A percentile compares a stretch with the other conserved stretches of the same genome.
These are phyloP conservation scores for Nakazawaea laoshanensis DNA, from an alignment of 805 yeast genomes.

Conservation along the genomic window DNA sequence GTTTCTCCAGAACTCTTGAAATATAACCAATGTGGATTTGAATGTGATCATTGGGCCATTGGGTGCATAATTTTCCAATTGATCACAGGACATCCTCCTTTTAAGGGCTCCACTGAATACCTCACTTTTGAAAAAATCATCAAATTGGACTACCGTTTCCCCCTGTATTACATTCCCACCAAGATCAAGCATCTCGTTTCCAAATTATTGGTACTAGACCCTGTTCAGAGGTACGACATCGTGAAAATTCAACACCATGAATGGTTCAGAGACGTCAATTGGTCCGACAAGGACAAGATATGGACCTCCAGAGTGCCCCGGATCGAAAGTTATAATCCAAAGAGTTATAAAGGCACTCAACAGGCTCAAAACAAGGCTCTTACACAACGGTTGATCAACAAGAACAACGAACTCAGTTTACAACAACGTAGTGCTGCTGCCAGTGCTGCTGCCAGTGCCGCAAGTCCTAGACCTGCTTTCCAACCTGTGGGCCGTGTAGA, in stretches of 20 bases:
- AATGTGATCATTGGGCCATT: constrained; percentile 88
- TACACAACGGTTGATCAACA: constrained; percentile 21
- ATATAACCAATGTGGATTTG: constrained; percentile 72
- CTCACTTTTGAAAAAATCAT: constrained; percentile 86
- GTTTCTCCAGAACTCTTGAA: constrained; percentile 81
- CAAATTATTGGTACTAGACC: constrained; percentile 62
- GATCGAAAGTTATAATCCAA: constrained; percentile 54
- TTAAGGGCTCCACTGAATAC: constrained; percentile 79
- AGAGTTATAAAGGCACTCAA: constrained; percentile 22
- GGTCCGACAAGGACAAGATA: constrained; percentile 53
- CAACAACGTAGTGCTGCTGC: constrained; percentile 13
- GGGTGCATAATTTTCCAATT: constrained; percentile 86
- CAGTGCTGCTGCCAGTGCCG: constrained; percentile 14
- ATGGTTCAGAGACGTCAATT: constrained; percentile 64
- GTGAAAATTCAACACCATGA: constrained; percentile 52
- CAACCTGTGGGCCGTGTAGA: background rate
- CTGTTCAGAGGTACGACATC: constrained; percentile 54
- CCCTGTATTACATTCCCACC: constrained; percentile 54
- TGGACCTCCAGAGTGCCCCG: constrained; percentile 70
- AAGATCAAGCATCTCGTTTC: constrained; percentile 58
- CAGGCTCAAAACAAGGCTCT: constrained; percentile 25
- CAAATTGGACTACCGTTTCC: constrained; percentile 63
- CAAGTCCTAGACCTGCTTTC: too few species aligned
- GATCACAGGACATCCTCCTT: constrained; percentile 80
- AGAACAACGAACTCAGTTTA: constrained; percentile 19